Evolutionary conservation across 192 early-diverging fungal genomes (phyloP), one percentile per base, ranked within the genome.

Genomic region (Jimgerdemannia flammicorona): DNA sequence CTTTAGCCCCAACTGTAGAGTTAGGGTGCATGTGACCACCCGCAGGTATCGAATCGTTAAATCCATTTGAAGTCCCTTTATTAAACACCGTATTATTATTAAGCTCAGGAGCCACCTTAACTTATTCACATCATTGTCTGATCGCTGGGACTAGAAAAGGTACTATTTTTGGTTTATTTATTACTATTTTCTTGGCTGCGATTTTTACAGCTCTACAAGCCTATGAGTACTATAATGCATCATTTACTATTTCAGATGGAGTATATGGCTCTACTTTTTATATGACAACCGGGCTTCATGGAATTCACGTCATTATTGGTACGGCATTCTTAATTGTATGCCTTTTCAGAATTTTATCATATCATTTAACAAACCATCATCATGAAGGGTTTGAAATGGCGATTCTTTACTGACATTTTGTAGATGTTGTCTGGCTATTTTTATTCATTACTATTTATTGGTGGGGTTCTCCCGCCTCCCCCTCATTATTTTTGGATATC

Each of bases 191-290:
- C n/a, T 70, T 78, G 70, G 77, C 77, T 70, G 66, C 70, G 14
- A 71, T 78, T 67, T 78, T 78, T 69, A 78, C 77, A 73, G 77
- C 68, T 20, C 74, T 78, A 72, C 77, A 78, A 78, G 77, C 44
- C 49, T 78, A 74, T 67, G 77, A 78, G 44, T 78, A 78, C 74
- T 44, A 67, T 63, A 73, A 78, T 70, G 72, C 72, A 73, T 72
- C 77, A 70, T 78, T 78, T 20, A 78, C 77, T 66, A 78, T 78
- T 40, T 69, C 68, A 70, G 72, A 78, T 78, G 70, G 65, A 43
- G 77, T 78, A 66, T 78, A 74, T 73, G 72, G 77, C 41, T 72
- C 71, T 78, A 74, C 72, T 70, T 78, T 78, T 70, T 78, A 69
- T 64, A 74, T 78, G 49, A 69, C 67, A 70, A 78, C 77, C 64